Evolutionary conservation across 352 stramenopile species (phyloP).

Genomic region (Lagenidium giganteum): DNA sequence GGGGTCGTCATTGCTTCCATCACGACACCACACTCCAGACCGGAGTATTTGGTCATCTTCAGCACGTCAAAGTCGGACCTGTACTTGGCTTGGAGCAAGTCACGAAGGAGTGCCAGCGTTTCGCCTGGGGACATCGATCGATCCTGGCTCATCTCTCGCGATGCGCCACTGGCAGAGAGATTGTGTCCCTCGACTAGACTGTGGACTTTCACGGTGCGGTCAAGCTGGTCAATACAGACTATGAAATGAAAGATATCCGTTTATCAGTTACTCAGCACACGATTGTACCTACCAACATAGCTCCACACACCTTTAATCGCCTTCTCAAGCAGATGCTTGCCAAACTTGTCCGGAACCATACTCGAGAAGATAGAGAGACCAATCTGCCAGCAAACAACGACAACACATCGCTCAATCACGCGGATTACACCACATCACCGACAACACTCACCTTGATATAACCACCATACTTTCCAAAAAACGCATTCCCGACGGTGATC

Average conservation of each 20-base stretch:
- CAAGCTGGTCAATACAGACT: constrained; percentile 3
- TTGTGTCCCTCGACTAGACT: constrained; percentile 14
- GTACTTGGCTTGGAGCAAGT: constrained; percentile 11
- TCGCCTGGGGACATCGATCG: constrained; percentile 11
- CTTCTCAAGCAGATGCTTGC: too few relatives aligned
- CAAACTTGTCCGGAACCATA: too few relatives aligned
- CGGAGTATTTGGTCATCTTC: constrained; percentile 14
- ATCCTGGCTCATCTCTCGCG: constrained; percentile 1
- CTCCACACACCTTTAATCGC: too few relatives aligned
- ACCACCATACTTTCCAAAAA: constrained; percentile 8
- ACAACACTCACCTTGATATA: constrained; percentile 6
- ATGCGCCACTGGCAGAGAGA: constrained; percentile 1
- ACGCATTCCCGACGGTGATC: neutral
- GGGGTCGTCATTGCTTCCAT: too few relatives aligned
- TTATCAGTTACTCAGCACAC: too few relatives aligned
- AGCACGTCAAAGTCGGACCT: constrained; percentile 16
- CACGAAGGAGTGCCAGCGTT: constrained; percentile 14
- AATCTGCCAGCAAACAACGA: too few relatives aligned
- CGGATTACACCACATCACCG: neutral
- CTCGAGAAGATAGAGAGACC: too few relatives aligned
- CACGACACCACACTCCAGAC: constrained; percentile 17
- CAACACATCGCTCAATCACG: too few relatives aligned
- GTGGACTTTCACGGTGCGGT: constrained; percentile 5
- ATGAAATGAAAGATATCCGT: too few relatives aligned
- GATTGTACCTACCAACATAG: too few relatives aligned